Evolutionary conservation across 345 rosid species (phyloP).

Genomic region (Moringa oleifera): DNA sequence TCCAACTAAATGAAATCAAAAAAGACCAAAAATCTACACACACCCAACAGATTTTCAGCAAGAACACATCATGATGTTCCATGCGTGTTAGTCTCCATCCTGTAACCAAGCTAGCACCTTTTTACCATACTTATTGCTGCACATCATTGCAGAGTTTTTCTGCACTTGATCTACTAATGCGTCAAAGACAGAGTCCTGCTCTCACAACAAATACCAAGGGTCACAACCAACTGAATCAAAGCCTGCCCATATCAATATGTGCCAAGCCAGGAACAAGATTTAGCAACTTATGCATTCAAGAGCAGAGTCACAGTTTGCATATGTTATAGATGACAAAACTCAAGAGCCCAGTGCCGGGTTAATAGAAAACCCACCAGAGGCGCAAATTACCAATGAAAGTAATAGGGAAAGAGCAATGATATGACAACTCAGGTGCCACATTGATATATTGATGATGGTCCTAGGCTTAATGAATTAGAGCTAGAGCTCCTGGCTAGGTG

Average conservation of each 20-base stretch:
- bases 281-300: background rate
- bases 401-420: background rate
- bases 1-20: too few relatives aligned
- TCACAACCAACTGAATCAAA: constrained; percentile 1
- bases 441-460: background rate
- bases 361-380: background rate
- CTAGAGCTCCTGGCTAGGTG: too few relatives aligned
- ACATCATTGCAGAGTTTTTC: constrained; percentile 29
- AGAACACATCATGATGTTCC: background rate
- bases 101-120: constrained; percentile 48
- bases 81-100: too few relatives aligned
- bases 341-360: background rate
- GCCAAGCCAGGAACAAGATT: too few relatives aligned
- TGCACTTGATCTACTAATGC: constrained; percentile 29
- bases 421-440: background rate
- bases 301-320: background rate
- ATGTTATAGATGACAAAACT: background rate
- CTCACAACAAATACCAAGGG: constrained; percentile 12
- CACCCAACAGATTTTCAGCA: background rate
- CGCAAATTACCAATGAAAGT: background rate
- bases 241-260: too few relatives aligned
- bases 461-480: too few relatives aligned
- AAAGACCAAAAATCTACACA: too few relatives aligned
- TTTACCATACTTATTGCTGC: constrained; percentile 50
- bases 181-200: constrained; percentile 28